These are phyloP conservation scores for Trichoderma sp. DNA, from an alignment of 2,329 filamentous ascomycete genomes.

Conservation along the genomic window DNA sequence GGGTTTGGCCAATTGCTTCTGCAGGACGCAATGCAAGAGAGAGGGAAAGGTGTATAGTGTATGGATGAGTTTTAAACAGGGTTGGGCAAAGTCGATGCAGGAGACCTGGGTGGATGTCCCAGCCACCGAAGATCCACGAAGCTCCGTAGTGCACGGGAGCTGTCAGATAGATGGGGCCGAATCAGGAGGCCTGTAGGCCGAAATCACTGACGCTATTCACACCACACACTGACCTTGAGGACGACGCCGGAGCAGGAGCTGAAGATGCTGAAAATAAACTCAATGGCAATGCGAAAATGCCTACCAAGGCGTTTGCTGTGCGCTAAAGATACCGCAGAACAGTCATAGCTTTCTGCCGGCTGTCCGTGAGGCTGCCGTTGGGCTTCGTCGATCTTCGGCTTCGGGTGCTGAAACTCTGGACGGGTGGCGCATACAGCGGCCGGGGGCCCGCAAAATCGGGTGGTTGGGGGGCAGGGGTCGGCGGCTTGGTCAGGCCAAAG, in stretches of 20 bases:
- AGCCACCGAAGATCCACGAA: constrained; percentile 26
- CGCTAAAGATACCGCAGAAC: background rate
- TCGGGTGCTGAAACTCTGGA: constrained; percentile 19
- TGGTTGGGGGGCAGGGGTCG: constrained; percentile 25
- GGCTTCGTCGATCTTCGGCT: constrained; percentile 6
- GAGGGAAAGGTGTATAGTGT: constrained; percentile 38
- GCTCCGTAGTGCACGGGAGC: constrained; percentile 16
- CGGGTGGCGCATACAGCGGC: constrained; percentile 27
- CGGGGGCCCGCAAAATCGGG: constrained; percentile 25
- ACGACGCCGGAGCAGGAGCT: background rate
- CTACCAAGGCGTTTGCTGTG: background rate
- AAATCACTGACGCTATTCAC: background rate
- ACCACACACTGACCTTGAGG: background rate
- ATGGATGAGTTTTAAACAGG: constrained; percentile 38
- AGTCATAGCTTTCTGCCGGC: background rate
- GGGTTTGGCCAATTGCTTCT: constrained; percentile 39
- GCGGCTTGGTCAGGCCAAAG: constrained; percentile 1
- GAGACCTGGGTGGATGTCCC: constrained; percentile 26
- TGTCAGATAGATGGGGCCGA: constrained; percentile 13
- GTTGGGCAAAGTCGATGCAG: constrained; percentile 30
- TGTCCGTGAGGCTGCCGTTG: background rate
- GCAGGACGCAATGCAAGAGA: constrained; percentile 35
- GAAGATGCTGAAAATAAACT: background rate
- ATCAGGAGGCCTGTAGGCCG: background rate
- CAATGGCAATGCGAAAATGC: background rate